Evolutionary conservation across 2,329 filamentous ascomycete species (phyloP).

Genomic region (Fusarium sp.): DNA sequence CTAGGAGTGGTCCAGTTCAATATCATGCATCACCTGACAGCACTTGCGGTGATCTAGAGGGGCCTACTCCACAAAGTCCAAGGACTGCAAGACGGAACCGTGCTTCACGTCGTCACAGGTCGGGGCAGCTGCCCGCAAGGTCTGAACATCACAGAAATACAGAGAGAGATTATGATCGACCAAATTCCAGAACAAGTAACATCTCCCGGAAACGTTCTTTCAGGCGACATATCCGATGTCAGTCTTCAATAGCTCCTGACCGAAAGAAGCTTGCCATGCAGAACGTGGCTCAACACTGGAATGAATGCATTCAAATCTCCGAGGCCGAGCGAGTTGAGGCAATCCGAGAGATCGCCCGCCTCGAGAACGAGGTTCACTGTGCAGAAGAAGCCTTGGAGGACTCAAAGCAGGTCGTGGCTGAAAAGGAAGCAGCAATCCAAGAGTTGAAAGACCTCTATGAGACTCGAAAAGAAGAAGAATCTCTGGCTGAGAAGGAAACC

Average conservation of each 20-base stretch:
- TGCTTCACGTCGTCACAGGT: slow-evolving; percentile 4
- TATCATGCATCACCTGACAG: slow-evolving; percentile 35
- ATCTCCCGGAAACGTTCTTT: slow-evolving; percentile 48
- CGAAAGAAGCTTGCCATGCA: slow-evolving; percentile 49
- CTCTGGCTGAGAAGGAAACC: slow-evolving; percentile 42
- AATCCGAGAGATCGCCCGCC: slow-evolving; percentile 41
- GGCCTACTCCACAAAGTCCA: slow-evolving; percentile 42
- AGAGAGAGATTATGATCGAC: slow-evolving; percentile 24
- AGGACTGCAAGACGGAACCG: background rate
- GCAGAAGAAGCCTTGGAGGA: slow-evolving; percentile 37
- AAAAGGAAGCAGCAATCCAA: slow-evolving; percentile 45
- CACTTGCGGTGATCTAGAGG: slow-evolving; percentile 50
- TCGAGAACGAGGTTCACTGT: slow-evolving; percentile 41
- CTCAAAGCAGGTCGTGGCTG: slow-evolving; percentile 16
- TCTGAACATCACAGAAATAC: slow-evolving; percentile 4
- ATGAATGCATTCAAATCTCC: slow-evolving; percentile 49
- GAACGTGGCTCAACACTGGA: slow-evolving; percentile 49
- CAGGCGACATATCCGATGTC: slow-evolving; percentile 22
- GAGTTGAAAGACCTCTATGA: slow-evolving; percentile 39
- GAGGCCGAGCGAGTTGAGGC: slow-evolving; percentile 47
- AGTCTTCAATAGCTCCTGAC: slow-evolving; percentile 23
- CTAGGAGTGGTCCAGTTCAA: background rate
- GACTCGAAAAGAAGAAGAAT: slow-evolving; percentile 43
- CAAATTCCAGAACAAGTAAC: slow-evolving; percentile 49
- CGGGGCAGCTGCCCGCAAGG: slow-evolving; percentile 1